phyloP scores from a whole-genome alignment of 352 stramenopile genomes.

The Globisporangium uncinulatum region DNA sequence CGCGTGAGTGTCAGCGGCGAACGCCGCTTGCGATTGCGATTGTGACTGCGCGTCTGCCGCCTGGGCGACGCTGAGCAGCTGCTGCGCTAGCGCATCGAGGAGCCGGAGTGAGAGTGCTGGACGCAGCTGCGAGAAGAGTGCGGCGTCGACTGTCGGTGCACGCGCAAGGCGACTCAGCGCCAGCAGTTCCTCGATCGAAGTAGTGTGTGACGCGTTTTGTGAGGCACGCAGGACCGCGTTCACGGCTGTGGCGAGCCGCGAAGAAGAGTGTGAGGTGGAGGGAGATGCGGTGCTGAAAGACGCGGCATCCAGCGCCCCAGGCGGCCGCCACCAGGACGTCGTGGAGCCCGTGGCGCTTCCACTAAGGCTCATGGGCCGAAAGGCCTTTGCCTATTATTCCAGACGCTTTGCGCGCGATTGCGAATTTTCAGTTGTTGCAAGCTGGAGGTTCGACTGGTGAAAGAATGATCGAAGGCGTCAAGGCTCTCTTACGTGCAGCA shows the following conservation, averaged over 20 bases:
- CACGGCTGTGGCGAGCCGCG: slow-evolving; percentile 28
- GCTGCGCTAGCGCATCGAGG: slow-evolving; percentile 54
- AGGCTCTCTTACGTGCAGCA: too few species aligned
- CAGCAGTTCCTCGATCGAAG: slow-evolving; percentile 21
- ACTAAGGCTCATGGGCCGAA: slow-evolving; percentile 14
- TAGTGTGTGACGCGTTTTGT: slow-evolving; percentile 3
- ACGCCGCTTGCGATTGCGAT: slow-evolving; percentile 20
- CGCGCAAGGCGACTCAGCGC: slow-evolving; percentile 40
- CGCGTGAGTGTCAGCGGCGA: slow-evolving; percentile 4
- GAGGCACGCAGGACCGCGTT: slow-evolving; percentile 26
- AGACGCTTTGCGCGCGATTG: too few species aligned
- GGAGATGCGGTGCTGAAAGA: slow-evolving; percentile 11
- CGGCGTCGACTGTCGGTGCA: slow-evolving; percentile 27
- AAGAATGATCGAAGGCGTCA: too few species aligned
- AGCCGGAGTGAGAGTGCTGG: slow-evolving; percentile 38
- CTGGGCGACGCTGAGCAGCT: slow-evolving; percentile 27
- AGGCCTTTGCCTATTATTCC: too few species aligned
- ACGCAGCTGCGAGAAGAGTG: slow-evolving; percentile 44
- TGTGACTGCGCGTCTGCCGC: slow-evolving; percentile 1
- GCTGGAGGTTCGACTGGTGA: too few species aligned
- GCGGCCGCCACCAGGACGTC: slow-evolving; percentile 32
- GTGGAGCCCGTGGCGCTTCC: slow-evolving; percentile 9
- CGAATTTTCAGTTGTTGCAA: too few species aligned
- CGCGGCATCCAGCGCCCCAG: slow-evolving; percentile 31
- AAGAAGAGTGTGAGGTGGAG: slow-evolving; percentile 9